These are phyloP conservation scores for Colletotrichum abscissum DNA, from an alignment of 2,329 filamentous ascomycete species.

Conservation along the genomic window DNA sequence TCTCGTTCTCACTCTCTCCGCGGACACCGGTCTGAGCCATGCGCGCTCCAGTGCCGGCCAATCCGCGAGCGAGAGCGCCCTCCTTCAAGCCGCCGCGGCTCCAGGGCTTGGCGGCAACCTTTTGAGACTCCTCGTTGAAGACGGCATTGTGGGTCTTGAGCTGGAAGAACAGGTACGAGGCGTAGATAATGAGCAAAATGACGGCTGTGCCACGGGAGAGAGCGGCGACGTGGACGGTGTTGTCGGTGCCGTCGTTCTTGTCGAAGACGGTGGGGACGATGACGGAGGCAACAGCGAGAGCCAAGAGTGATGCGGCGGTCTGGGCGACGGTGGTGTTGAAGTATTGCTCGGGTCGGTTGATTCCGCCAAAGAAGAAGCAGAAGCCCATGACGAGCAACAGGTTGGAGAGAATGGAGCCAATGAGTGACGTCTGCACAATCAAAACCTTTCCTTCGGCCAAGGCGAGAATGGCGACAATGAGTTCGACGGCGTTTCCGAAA, in stretches of 20 bases:
- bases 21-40: conserved; percentile 47
- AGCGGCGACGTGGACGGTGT: conserved; percentile 62
- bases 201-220: conserved; percentile 80
- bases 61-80: conserved; percentile 51
- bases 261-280: conserved; percentile 93
- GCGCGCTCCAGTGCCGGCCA: conserved; percentile 53
- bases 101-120: conserved; percentile 72
- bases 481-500: conserved; percentile 89
- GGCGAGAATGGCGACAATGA: conserved; percentile 90
- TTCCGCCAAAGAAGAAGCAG: conserved; percentile 89
- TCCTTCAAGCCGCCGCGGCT: conserved; percentile 45
- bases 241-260: conserved; percentile 54
- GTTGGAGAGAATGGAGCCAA: conserved; percentile 93
- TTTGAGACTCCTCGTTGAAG: conserved; percentile 84
- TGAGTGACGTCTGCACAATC: conserved; percentile 92
- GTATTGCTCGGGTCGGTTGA: conserved; percentile 82
- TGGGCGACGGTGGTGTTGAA: conserved; percentile 96
- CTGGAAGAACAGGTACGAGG: conserved; percentile 88
- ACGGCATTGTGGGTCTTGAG: conserved; percentile 85
- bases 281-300: conserved; percentile 81
- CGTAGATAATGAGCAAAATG: conserved; percentile 87
- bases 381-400: conserved; percentile 89
- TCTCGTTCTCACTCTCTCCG: conserved; percentile 52
- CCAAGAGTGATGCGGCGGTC: conserved; percentile 84
- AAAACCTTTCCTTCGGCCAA: conserved; percentile 78